A percentile compares a stretch with the other conserved stretches of the same genome.
These are phyloP conservation scores for Agaricales sp. DNA, from an alignment of 1,284 basidiomycete species.

Conservation along the genomic window DNA sequence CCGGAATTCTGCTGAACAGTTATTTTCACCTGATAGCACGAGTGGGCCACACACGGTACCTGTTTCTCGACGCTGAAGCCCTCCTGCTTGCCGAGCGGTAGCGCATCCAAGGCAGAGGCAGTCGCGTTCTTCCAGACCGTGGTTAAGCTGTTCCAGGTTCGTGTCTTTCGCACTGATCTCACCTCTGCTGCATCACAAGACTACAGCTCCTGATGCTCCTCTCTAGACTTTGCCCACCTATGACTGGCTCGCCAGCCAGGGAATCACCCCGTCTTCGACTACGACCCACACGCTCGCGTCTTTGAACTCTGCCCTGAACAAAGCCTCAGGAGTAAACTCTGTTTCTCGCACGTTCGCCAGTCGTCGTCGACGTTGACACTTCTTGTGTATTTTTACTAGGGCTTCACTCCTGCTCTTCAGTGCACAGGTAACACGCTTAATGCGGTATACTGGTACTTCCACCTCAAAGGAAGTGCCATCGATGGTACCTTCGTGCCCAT, in stretches of 20 bases:
- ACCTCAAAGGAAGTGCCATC: slow-evolving; percentile 12
- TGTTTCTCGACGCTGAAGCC: slow-evolving; percentile 35
- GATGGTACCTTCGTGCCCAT: slow-evolving; percentile 59
- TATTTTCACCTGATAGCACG: slow-evolving; percentile 33
- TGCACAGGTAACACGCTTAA: slow-evolving; percentile 40
- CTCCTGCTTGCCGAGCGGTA: slow-evolving; percentile 48
- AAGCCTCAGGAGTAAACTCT: slow-evolving; percentile 30
- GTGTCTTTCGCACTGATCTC: slow-evolving; percentile 7
- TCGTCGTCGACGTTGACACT: slow-evolving; percentile 6
- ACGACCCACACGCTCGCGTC: slow-evolving; percentile 48
- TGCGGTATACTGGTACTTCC: slow-evolving; percentile 22
- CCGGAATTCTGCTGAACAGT: slow-evolving; percentile 5
- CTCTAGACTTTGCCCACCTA: slow-evolving; percentile 58
- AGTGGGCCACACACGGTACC: slow-evolving; percentile 57
- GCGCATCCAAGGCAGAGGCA: slow-evolving; percentile 51
- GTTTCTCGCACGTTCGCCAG: too few species aligned
- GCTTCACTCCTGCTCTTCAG: slow-evolving; percentile 46
- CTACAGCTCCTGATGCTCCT: neutral
- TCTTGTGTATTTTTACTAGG: slow-evolving; percentile 15
- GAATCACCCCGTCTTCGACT: slow-evolving; percentile 55
- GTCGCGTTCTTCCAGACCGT: slow-evolving; percentile 65
- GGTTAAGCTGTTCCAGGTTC: slow-evolving; percentile 53
- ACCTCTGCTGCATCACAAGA: neutral
- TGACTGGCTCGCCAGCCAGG: slow-evolving; percentile 55
- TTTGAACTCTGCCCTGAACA: slow-evolving; percentile 46